Evolutionary conservation across 495 filamentous ascomycete species (phyloP), one percentile per base, ranked within the genome.

Genomic region (Viridothelium virens): DNA sequence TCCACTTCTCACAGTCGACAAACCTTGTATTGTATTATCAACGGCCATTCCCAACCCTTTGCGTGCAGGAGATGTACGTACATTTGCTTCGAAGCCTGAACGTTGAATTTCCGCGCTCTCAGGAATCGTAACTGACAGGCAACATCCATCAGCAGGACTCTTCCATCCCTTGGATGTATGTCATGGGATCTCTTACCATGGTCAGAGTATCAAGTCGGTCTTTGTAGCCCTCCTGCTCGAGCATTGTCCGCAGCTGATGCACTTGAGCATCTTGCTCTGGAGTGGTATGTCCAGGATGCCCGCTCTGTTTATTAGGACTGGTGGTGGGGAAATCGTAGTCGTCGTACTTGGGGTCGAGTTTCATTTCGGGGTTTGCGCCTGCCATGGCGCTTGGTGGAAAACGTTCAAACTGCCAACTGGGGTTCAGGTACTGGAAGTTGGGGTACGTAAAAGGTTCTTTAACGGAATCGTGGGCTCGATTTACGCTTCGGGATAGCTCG

Each of bases 21-120:
- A 96, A 96, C 94, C 94, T 97, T 68, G 65, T 38, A 53, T 64
- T 46, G 63, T 44, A 63, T 16, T 65, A 59, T 63, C 44, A 75
- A 47, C 65, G 37, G 9, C 2, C 39, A n/a, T 7, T 53, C 16
- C 16, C 12, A 3, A 31, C 10, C 36, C 12, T 48, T 34, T 59
- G 16, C 44, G 25, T 33, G 69, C 39, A 16, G 64, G 46, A 53
- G 25, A 47, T 44, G 64, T 31, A 31, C 87, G 75, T 81, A 96
- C 92, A 97, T 97, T 70, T 88, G 78, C 84, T 96, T 93, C 67
- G 92, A 74, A 14, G 85, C 78, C 65, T 87, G 83, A 53, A 96
- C 88, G 76, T 96, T 90, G 76, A 96, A 97, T 81, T 97, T 97
- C 70, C 94, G 84, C 48, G 94, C 94, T 71, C 94, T 86, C 70